Conservation (phyloP, 257 asterid genomes). For the Rauvolfia tetraphylla region DNA sequence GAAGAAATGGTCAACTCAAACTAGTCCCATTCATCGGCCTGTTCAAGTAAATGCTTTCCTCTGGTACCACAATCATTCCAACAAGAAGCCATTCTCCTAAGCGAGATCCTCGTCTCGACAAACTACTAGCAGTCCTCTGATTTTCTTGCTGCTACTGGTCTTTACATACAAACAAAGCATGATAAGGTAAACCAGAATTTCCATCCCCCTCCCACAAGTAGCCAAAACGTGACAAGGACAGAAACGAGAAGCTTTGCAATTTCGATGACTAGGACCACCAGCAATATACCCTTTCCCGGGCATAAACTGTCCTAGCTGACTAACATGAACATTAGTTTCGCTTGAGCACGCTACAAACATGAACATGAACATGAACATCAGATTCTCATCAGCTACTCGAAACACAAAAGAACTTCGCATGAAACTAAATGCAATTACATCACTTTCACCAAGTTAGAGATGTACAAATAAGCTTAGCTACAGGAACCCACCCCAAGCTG, state of each 20-base stretch:
- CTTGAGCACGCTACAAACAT: not conserved
- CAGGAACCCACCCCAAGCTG: conserved; percentile 16
- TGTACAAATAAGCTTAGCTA: conserved; percentile 12
- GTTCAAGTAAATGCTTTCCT: not conserved
- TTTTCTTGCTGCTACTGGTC: not conserved
- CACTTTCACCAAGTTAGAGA: not conserved
- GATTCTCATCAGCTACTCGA: not conserved
- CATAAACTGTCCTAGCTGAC: no score
- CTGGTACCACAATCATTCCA: not conserved
- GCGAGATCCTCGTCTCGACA: no score
- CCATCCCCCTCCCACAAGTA: not conserved
- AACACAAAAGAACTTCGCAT: not conserved
- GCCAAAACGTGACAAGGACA: not conserved
- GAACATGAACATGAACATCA: no score
- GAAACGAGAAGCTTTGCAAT: not conserved
- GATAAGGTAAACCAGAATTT: not conserved
- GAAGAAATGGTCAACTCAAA: not conserved
- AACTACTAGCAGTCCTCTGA: not conserved
- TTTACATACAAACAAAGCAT: not conserved
- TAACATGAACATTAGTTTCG: not conserved
- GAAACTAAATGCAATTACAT: conserved; percentile 7
- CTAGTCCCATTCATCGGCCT: not conserved
- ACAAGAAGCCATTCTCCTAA: no score
- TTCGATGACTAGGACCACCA: not conserved
- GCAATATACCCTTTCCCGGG: not conserved